These are phyloP conservation scores for Yamadazyma atmosphaerica DNA, from an alignment of 1,139 yeast species.

Conservation along the genomic window DNA sequence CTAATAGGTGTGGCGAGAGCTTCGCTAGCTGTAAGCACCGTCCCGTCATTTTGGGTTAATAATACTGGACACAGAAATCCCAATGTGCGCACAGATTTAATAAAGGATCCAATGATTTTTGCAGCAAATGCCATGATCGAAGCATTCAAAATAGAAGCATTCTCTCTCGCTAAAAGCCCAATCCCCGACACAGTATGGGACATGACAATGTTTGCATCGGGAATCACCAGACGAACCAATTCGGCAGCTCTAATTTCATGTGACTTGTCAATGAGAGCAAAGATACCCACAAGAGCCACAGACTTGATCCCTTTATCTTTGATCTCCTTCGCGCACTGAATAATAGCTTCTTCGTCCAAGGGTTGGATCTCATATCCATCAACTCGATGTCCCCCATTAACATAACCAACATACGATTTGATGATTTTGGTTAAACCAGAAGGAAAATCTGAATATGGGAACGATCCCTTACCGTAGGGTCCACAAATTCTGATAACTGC, in stretches of 20 bases:
- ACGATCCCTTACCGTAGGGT: constrained; percentile 31
- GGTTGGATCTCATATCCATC: constrained; percentile 34
- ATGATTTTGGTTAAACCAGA: constrained; percentile 27
- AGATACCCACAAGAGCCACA: constrained; percentile 38
- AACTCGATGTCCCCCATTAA: constrained; percentile 41
- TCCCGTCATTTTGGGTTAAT: constrained; percentile 45
- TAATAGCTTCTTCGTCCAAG: constrained; percentile 29
- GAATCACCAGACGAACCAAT: constrained; percentile 26
- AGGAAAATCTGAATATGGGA: constrained; percentile 45
- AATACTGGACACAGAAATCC: constrained; percentile 37
- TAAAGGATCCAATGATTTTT: constrained; percentile 32
- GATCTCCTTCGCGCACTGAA: constrained; percentile 26
- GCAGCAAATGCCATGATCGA: constrained; percentile 39
- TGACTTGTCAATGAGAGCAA: constrained; percentile 31
- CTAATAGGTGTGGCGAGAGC: constrained; percentile 37
- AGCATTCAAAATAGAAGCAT: constrained; percentile 42
- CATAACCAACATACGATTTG: constrained; percentile 28
- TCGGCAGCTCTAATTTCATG: constrained; percentile 34
- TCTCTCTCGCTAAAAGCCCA: constrained; percentile 43
- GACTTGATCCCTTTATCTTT: constrained; percentile 25
- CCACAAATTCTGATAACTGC: constrained; percentile 42
- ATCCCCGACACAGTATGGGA: constrained; percentile 39
- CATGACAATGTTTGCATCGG: constrained; percentile 30
- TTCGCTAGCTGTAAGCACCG: constrained; percentile 33
- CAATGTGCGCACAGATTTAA: constrained; percentile 25